Evolutionary conservation across 768 basidiomycete species (phyloP).

Genomic region (Auricularia sp.): DNA sequence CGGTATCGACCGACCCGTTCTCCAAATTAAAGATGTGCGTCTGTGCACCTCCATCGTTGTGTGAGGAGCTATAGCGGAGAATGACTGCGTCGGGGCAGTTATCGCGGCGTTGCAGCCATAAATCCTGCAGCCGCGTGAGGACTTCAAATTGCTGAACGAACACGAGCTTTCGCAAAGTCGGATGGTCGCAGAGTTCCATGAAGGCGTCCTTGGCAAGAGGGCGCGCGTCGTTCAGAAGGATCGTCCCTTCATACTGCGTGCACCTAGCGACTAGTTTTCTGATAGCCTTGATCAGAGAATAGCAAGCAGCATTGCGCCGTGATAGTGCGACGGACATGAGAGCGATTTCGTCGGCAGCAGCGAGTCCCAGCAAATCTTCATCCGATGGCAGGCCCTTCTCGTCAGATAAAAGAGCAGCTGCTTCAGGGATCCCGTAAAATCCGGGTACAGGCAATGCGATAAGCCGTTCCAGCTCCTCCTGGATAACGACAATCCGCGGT

Average conservation of each 20-base stretch:
- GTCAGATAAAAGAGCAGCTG: constrained; percentile 16
- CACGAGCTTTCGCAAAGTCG: constrained; percentile 30
- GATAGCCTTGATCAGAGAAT: constrained; percentile 25
- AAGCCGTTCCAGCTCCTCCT: constrained; percentile 34
- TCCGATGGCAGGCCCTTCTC: constrained; percentile 25
- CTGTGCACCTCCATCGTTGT: constrained; percentile 16
- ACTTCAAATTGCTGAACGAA: constrained; percentile 35
- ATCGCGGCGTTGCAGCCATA: constrained; percentile 40
- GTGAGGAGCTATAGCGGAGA: constrained; percentile 26
- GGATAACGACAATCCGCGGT: constrained; percentile 33
- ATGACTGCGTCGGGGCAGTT: constrained; percentile 39
- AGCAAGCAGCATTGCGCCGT: constrained; percentile 26
- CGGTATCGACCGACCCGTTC: constrained; percentile 33
- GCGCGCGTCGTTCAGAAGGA: constrained; percentile 36
- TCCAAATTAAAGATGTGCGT: constrained; percentile 32
- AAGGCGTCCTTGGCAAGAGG: constrained; percentile 27
- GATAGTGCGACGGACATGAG: constrained; percentile 19
- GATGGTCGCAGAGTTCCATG: constrained; percentile 35
- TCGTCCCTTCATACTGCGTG: constrained; percentile 10
- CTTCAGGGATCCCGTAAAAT: constrained; percentile 37
- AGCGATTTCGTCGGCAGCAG: constrained; percentile 8
- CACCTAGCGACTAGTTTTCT: constrained; percentile 19
- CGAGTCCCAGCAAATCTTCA: constrained; percentile 28
- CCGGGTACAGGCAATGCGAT: constrained; percentile 38
- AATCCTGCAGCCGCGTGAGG: constrained; percentile 31